These are phyloP conservation scores for Phytophthora constricta DNA, from an alignment of 352 stramenopile species.

Conservation along the genomic window DNA sequence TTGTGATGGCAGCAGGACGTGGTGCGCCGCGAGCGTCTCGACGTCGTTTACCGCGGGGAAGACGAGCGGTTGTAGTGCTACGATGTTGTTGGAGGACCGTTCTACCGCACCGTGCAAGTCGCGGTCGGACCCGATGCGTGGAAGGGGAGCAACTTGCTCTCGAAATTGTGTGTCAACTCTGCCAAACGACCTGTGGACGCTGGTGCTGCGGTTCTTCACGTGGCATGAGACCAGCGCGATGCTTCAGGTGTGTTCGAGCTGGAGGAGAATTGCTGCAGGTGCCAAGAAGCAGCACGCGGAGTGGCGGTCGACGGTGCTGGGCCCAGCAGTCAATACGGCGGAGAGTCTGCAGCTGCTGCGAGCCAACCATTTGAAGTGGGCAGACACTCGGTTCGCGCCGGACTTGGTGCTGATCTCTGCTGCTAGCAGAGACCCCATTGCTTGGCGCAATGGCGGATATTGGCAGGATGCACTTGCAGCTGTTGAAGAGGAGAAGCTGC, in stretches of 20 bases:
- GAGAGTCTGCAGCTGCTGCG: conserved; percentile 49
- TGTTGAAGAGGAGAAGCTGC: conserved; percentile 43
- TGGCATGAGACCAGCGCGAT: conserved; percentile 56
- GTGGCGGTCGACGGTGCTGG: conserved; percentile 50
- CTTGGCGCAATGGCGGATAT: conserved; percentile 43
- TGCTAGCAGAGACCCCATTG: conserved; percentile 30
- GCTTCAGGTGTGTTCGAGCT: conserved; percentile 37
- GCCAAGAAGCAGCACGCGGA: conserved; percentile 34
- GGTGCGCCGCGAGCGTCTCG: not conserved
- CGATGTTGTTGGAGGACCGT: not conserved
- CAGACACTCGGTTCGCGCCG: conserved; percentile 47
- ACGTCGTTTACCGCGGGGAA: not conserved
- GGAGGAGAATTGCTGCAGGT: conserved; percentile 23
- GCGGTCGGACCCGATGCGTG: not conserved
- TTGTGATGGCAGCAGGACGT: too few species aligned
- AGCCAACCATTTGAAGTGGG: conserved; percentile 36
- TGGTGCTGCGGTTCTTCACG: conserved; percentile 50
- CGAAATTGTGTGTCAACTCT: conserved; percentile 32
- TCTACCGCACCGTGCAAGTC: not conserved
- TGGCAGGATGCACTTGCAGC: conserved; percentile 46
- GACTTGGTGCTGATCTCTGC: conserved; percentile 47
- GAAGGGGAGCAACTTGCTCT: not conserved
- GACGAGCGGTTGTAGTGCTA: not conserved
- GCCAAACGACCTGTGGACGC: conserved; percentile 51
- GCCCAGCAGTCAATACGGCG: conserved; percentile 18